Base-by-base conservation (phyloP, 1,139 yeast species). In the Magnusiomyces fungicola region DNA sequence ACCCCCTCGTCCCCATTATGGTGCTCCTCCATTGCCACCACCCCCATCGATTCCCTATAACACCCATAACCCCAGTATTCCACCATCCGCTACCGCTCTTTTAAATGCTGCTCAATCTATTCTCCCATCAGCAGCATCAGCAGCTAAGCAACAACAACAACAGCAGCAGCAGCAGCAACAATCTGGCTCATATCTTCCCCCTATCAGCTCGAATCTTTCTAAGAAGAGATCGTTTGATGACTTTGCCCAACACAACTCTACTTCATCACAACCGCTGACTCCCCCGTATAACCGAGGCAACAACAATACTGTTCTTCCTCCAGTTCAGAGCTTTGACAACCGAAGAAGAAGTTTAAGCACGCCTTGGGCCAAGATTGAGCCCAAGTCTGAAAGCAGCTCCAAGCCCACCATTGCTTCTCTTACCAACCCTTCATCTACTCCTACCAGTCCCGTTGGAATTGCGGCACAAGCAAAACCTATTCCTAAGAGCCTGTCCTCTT, bases 51-150 rank as follows among this genome's bases (percentile, higher is more conserved):
- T 18, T n/a, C 16, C 34, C 12, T 39, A 24, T 12, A 22, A 39
- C 21, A 18, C 22, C 9, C 43, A 16, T n/a, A 30, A 30, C n/a
- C 30, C 30, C 16, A 3, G 6, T 10, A 42, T 42, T 23, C 45
- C 45, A 10, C 19, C 37, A 16, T 42, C 45, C 7, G 45, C 45
- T 9, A 42, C 45, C 2, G 27, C 38, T 19, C 24, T 42, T 27
- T 29, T 42, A 3, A 42, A 32, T 12, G 45, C 45, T 16, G 45
- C 45, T 14, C 45, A 30, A 16, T 19, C 34, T 6, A 16, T 41
- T 3, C 23, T 41, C 12, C 41, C 41, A 9, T 21, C 19, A 3
- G 5, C 38, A 6, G n/a, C n/a, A n/a, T 4, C 34, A n/a, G 18
- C 34, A 4, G 3, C 34, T 32, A 4, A 3, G 14, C 32, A 27